Percentiles rank a stretch among this genome's conserved stretches.
These are phyloP conservation scores for Coniochaeta sp. DNA, from an alignment of 2,329 filamentous ascomycete genomes.

Conservation along the genomic window DNA sequence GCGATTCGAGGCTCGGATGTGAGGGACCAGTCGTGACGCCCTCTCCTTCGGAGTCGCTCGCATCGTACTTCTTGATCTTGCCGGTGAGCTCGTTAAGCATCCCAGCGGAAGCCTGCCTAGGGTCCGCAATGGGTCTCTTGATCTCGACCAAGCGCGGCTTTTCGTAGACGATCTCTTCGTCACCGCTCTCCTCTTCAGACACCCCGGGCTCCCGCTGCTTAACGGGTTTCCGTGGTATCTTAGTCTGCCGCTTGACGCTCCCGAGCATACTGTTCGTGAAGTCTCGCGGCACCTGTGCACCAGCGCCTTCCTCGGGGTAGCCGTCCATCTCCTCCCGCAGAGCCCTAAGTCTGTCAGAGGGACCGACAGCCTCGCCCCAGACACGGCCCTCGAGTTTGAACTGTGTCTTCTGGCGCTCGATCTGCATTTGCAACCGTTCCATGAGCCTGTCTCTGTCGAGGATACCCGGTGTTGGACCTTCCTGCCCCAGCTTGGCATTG, in stretches of 20 bases:
- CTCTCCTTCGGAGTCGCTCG: slow-evolving; percentile 64
- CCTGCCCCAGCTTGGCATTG: slow-evolving; percentile 41
- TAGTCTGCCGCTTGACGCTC: slow-evolving; percentile 57
- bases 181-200: slow-evolving; percentile 43
- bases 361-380: slow-evolving; percentile 75
- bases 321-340: slow-evolving; percentile 91
- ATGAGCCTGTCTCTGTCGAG: slow-evolving; percentile 88
- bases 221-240: slow-evolving; percentile 48
- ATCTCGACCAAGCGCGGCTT: slow-evolving; percentile 75
- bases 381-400: slow-evolving; percentile 93
- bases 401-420: slow-evolving; percentile 95
- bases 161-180: slow-evolving; percentile 63
- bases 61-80: slow-evolving; percentile 68
- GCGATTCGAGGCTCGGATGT: slow-evolving; percentile 66
- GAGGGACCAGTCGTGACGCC: slow-evolving; percentile 68
- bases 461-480: slow-evolving; percentile 74
- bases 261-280: slow-evolving; percentile 70
- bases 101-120: slow-evolving; percentile 55
- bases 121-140: slow-evolving; percentile 60
- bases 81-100: slow-evolving; percentile 64
- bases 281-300: slow-evolving; percentile 49
- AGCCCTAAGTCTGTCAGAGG: slow-evolving; percentile 86
- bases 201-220: slow-evolving; percentile 26
- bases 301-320: slow-evolving; percentile 41
- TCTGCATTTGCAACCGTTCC: slow-evolving; percentile 88